phyloP scores from a whole-genome alignment of 306 rosid genomes.

The Lithocarpus polystachyus region DNA sequence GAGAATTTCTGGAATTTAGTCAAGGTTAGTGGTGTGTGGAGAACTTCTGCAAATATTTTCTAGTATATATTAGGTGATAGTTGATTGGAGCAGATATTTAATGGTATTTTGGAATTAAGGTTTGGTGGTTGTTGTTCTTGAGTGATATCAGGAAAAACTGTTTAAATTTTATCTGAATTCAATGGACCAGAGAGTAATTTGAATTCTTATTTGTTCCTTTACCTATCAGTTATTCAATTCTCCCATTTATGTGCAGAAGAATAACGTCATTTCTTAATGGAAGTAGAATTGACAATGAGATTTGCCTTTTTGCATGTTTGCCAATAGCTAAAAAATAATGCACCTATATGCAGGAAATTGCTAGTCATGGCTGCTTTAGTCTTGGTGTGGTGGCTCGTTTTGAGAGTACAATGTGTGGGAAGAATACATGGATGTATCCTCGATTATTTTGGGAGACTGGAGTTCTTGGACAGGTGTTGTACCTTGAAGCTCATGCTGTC shows the following conservation, averaged over 20 bases:
- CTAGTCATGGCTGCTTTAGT: constrained; percentile 94
- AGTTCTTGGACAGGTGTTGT: constrained; percentile 91
- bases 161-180: background rate
- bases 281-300: background rate
- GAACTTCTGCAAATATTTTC: background rate
- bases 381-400: constrained; percentile 90
- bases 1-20: background rate
- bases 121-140: background rate
- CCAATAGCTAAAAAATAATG: constrained; percentile 3
- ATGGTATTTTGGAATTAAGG: no score
- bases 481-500: constrained; percentile 87
- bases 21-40: background rate
- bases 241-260: background rate
- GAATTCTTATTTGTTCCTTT: background rate
- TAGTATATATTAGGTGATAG: background rate
- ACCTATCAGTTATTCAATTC: background rate
- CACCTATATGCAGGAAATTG: constrained; percentile 64
- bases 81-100: background rate
- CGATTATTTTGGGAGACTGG: constrained; percentile 99
- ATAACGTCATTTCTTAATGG: background rate
- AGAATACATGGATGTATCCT: constrained; percentile 79
- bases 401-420: constrained; percentile 56
- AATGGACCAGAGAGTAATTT: no score
- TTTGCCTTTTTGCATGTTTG: constrained; percentile 1
- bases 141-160: background rate